Conservation (phyloP, 495 filamentous ascomycete species). For the Glutinoglossum americanum region DNA sequence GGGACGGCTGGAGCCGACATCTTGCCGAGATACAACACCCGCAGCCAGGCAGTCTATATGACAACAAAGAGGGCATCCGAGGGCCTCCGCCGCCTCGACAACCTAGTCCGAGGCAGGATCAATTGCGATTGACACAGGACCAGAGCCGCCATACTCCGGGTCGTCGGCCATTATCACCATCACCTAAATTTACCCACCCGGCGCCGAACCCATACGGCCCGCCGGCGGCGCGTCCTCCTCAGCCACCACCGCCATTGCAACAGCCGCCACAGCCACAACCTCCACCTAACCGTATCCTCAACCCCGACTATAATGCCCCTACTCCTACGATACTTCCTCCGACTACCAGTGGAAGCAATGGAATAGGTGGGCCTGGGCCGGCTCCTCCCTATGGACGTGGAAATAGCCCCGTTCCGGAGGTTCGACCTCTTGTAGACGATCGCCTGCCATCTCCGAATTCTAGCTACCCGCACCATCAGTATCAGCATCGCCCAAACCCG, state of each 20-base stretch:
- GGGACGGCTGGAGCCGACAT: constrained; percentile 46
- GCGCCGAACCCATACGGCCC: constrained; percentile 40
- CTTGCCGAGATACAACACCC: constrained; percentile 50
- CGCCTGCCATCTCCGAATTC: constrained; percentile 61
- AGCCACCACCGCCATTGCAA: constrained; percentile 28
- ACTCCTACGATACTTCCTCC: constrained; percentile 28
- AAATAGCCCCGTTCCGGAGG: constrained; percentile 62
- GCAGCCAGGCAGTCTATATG: constrained; percentile 51
- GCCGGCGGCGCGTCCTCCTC: constrained; percentile 29
- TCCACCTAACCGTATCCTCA: constrained; percentile 37
- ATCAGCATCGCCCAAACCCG: constrained; percentile 47
- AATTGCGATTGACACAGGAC: constrained; percentile 53
- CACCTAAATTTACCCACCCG: constrained; percentile 35
- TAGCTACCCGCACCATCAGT: constrained; percentile 58
- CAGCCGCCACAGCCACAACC: constrained; percentile 13
- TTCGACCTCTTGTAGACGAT: constrained; percentile 69
- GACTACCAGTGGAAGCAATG: constrained; percentile 27
- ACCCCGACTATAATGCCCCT: constrained; percentile 42
- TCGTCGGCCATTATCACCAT: constrained; percentile 31
- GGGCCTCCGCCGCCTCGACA: constrained; percentile 19
- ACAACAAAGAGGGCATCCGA: constrained; percentile 49
- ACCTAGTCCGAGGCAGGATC: constrained; percentile 34
- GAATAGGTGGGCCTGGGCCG: constrained; percentile 15
- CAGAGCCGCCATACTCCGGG: constrained; percentile 34
- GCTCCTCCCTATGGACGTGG: constrained; percentile 36